Evolutionary conservation across 257 asterid genomes (phyloP), one percentile per base, ranked within the genome.

Genomic region (Verbena officinalis): DNA sequence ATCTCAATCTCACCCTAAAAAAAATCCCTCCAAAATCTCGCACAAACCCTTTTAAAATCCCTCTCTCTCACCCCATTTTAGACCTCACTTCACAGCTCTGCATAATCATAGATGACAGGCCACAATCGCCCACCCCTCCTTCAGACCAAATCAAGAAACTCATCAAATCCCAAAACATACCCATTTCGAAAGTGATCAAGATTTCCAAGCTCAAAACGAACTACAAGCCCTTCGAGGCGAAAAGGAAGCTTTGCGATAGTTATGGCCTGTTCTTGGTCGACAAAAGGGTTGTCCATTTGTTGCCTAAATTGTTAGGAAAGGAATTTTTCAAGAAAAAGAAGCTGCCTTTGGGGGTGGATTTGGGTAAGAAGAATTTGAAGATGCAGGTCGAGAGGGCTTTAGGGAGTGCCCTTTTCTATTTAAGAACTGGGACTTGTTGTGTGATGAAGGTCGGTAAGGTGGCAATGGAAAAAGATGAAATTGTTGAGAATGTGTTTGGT

Each of bases 231-330:
- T 87, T 74, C 11, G 98, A 93, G 74, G 86, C 90, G 0, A 87
- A 83, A 24, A 75, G 96, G 58, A 90, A 93, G 77, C 84, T 93
- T 10, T 90, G 91, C 60, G 84, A 84, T 38, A 87, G 96, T 6
- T 90, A 79, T 64, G 90, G 82, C 67, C 11, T 84, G 69, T 93
- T 93, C 36, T 56, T 93, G 66, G 97, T 80, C 20, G 97, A 90
- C 39, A 93, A 83, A 21, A 77, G 95, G 88, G 68, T 87, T 34
- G 91, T 87, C 22, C 97, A 81, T 65, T 71, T 93, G 81, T 73
- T 90, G 73, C 99, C 97, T 11, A 93, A 81, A 87, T 75, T 93
- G 71, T 12, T 90, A 20, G 99, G 96, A 1, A 89, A 85, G 76
- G 73, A 72, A 57, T 87, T 93, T 58, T 93, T 87, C 73, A 77